phyloP scores from a whole-genome alignment of 2,329 filamentous ascomycete genomes.

The Pseudocercospora pini-densiflorae region DNA sequence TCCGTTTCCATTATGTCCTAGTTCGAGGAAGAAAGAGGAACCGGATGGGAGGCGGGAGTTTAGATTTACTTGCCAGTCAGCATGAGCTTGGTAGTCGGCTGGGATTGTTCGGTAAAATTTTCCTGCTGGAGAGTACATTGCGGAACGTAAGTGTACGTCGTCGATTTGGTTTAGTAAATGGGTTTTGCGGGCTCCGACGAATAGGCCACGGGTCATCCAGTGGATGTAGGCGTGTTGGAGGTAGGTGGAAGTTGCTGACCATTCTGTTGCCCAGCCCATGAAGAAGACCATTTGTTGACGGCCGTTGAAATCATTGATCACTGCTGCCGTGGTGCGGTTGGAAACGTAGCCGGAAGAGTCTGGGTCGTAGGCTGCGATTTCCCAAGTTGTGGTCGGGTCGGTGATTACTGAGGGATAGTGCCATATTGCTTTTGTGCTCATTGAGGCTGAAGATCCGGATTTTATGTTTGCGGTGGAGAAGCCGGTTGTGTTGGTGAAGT shows the following conservation, averaged over 20 bases:
- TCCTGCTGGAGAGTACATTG: constrained; percentile 7
- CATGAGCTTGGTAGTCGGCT: constrained; percentile 14
- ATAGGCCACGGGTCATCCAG: constrained; percentile 19
- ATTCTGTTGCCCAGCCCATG: constrained; percentile 17
- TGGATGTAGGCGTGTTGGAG: constrained; percentile 18
- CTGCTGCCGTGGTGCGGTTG: constrained; percentile 8
- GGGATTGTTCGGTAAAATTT: constrained; percentile 15
- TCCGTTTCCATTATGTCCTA: constrained; percentile 18
- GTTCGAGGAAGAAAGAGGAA: constrained; percentile 12
- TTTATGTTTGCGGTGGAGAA: constrained; percentile 12
- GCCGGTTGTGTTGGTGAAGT: constrained; percentile 16
- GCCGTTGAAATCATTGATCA: constrained; percentile 17
- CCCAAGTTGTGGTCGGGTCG: constrained; percentile 12
- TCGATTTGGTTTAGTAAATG: constrained; percentile 13
- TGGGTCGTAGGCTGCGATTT: constrained; percentile 11
- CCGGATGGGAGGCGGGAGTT: constrained; percentile 12
- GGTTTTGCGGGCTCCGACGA: constrained; percentile 15
- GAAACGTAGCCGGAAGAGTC: neutral
- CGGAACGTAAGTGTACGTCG: constrained; percentile 16
- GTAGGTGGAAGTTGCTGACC: constrained; percentile 13
- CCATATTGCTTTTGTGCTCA: constrained; percentile 17
- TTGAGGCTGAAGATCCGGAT: neutral
- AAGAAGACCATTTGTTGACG: constrained; percentile 20
- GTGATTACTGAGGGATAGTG: constrained; percentile 16
- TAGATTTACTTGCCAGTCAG: constrained; percentile 12